These are phyloP conservation scores for Botrytis pseudocinerea DNA, from an alignment of 2,329 filamentous ascomycete genomes.

Conservation along the genomic window DNA sequence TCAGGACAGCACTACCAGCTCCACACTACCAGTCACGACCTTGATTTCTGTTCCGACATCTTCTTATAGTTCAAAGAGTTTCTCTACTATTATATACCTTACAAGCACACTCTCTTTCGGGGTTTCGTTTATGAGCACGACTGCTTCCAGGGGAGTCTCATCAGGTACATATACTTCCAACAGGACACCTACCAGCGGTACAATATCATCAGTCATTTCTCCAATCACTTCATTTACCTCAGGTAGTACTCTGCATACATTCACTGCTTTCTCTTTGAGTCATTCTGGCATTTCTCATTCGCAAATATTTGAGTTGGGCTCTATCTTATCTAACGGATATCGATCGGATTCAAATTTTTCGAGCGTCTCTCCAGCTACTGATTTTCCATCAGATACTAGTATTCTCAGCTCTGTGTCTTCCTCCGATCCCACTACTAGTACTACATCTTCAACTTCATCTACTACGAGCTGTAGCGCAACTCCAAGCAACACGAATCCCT, in stretches of 20 bases:
- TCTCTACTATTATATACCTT: not conserved
- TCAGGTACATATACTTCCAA: not conserved
- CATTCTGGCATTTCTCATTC: not conserved
- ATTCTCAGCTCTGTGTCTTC: not conserved
- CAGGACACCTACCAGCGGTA: not conserved
- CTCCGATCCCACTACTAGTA: not conserved
- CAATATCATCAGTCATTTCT: not conserved
- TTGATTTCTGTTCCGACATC: not conserved
- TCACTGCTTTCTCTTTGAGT: not conserved
- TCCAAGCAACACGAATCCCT: not conserved
- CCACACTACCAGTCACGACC: not conserved
- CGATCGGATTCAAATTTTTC: not conserved
- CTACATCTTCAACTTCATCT: not conserved
- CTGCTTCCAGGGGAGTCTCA: not conserved
- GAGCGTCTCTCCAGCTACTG: not conserved
- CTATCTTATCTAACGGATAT: not conserved
- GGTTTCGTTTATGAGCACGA: not conserved
- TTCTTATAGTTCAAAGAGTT: not conserved
- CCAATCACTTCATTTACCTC: not conserved
- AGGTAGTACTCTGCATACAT: not conserved
- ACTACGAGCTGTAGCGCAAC: not conserved
- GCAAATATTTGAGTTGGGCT: not conserved
- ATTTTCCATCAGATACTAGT: not conserved
- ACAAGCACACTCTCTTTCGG: not conserved
- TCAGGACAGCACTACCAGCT: not conserved